Base-by-base conservation (phyloP, 192 early-diverging fungal genomes). In the Cetraspora pellucida region DNA sequence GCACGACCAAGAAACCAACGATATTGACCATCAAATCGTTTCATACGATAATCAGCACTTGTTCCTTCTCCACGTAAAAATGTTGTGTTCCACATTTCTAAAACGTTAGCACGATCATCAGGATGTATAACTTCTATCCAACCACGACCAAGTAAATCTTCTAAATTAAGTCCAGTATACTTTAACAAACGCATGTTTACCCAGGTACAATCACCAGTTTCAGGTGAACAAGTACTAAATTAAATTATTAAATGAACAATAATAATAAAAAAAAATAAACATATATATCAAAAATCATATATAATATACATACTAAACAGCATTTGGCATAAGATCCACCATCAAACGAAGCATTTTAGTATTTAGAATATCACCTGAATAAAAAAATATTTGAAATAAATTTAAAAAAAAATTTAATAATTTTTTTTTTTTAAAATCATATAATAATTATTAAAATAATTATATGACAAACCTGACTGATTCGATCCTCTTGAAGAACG, bases 301-400 rank as follows among this genome's bases (percentile, higher is more conserved):
- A 19, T 19, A 70, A 4, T 19, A 60, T 31, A 81, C 87, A 83
- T 84, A 88, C 87, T 86, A 87, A 6, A 87, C 85, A 74, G 84
- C 84, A 25, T 85, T 85, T 21, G 87, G 77, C 63, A 87, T 89
- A 7, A 83, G 83, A 78, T 89, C 87, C 27, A 89, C 79, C 50
- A 89, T 83, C 9, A 87, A 47, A 11, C 87, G 81, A 57, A 87
- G 58, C 19, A 89, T 74, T 19, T 82, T 78, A 16, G 85, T 82
- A 28, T 82, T 85, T 16, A 85, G 87, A 19, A 54, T 17, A 79
- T 77, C 1, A 80, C 45, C 37, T 46, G n/a, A 58, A 23, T 66
- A 31, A 16, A 31, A 31, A 16, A 66, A 16, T 13, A n/a, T n/a
- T n/a, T n/a, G n/a, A n/a, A n/a, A n/a, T n/a, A n/a, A n/a, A n/a